Evolutionary conservation across 768 basidiomycete genomes (phyloP).

Genomic region (Leccinum sublutescens): DNA sequence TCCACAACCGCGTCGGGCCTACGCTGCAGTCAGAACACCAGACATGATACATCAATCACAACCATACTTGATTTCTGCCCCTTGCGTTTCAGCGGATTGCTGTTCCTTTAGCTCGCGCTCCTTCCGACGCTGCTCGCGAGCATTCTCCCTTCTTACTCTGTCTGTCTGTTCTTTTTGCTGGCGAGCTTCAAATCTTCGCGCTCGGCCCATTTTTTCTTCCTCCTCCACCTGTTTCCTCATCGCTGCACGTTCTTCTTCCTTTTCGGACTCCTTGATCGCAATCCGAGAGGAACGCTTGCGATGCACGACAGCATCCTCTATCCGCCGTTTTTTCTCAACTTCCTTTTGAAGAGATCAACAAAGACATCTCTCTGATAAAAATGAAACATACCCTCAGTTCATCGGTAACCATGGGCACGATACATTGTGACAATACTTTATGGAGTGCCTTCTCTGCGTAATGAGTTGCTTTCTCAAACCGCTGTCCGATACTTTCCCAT

Average conservation of each 20-base stretch:
- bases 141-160: conserved; percentile 52
- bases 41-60: background rate
- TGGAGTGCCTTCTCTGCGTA: conserved; percentile 79
- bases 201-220: conserved; percentile 63
- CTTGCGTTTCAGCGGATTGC: conserved; percentile 11
- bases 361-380: background rate
- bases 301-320: conserved; percentile 76
- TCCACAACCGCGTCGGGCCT: conserved; percentile 14
- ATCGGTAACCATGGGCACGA: conserved; percentile 70
- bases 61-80: conserved; percentile 15
- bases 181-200: conserved; percentile 55
- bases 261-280: conserved; percentile 75
- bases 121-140: conserved; percentile 49
- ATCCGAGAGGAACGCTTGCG: conserved; percentile 92
- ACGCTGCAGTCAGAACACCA: conserved; percentile 14
- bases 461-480: conserved; percentile 73
- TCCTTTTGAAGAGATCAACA: conserved; percentile 43
- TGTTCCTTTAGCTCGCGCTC: conserved; percentile 36
- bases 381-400: conserved; percentile 53
- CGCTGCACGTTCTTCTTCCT: conserved; percentile 64
- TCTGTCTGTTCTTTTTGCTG: conserved; percentile 57
- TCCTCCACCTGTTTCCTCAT: conserved; percentile 64
- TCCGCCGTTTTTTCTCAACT: conserved; percentile 53
- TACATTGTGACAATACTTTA: conserved; percentile 58
- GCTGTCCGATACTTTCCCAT: conserved; percentile 79